These are phyloP conservation scores for Thuja plicata DNA, from an alignment of 83 land plant species.

Conservation along the genomic window DNA sequence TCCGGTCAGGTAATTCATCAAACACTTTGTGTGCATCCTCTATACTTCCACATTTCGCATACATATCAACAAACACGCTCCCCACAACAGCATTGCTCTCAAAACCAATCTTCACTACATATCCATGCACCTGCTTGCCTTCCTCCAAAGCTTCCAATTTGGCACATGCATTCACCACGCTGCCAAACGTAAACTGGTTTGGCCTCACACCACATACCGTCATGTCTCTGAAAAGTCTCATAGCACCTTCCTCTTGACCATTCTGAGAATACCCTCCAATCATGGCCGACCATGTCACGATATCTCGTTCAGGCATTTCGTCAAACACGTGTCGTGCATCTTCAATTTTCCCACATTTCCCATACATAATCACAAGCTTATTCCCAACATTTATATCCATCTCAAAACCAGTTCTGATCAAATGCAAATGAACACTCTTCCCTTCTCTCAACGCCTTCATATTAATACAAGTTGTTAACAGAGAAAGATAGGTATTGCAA, in stretches of 20 bases:
- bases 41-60: conserved; percentile 18
- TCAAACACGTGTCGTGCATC: conserved; percentile 12
- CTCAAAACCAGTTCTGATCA: conserved; percentile 8
- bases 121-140: conserved; percentile 10
- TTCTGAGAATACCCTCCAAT: conserved; percentile 12
- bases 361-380: conserved; percentile 4
- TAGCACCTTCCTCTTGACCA: background rate
- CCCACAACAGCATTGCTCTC: background rate
- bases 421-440: background rate
- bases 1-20: background rate
- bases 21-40: conserved; percentile 19
- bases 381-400: background rate
- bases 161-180: conserved; percentile 7
- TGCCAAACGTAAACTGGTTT: conserved; percentile 13
- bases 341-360: background rate
- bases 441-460: conserved; percentile 4
- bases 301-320: conserved; percentile 10
- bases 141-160: background rate
- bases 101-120: background rate
- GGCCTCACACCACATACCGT: background rate
- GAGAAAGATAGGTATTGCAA: background rate
- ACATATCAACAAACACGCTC: conserved; percentile 22
- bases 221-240: background rate
- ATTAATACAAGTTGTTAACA: conserved; percentile 1
- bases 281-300: conserved; percentile 5